These are phyloP conservation scores for Vanderwaltozyma yarrowii DNA, from an alignment of 805 yeast genomes.

Conservation along the genomic window DNA sequence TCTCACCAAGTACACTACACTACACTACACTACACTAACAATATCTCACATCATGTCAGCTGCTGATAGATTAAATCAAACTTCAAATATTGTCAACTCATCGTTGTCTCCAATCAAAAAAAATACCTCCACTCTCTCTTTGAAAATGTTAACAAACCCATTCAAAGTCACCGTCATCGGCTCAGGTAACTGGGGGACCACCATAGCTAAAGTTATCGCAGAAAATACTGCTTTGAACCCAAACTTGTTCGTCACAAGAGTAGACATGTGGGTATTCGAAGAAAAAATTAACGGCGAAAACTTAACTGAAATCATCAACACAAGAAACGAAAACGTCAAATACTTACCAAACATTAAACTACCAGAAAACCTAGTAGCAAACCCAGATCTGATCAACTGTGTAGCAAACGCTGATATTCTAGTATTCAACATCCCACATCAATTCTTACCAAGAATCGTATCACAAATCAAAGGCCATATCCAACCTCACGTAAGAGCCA, in stretches of 20 bases:
- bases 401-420: conserved; percentile 74
- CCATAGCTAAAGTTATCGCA: conserved; percentile 89
- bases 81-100: conserved; percentile 15
- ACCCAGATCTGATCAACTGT: conserved; percentile 68
- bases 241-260: conserved; percentile 57
- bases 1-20: neutral
- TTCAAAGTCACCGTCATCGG: conserved; percentile 72
- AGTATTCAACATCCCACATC: conserved; percentile 94
- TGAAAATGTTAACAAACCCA: conserved; percentile 19
- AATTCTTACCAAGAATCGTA: conserved; percentile 73
- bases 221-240: conserved; percentile 73
- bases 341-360: conserved; percentile 79
- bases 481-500: conserved; percentile 63
- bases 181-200: conserved; percentile 97
- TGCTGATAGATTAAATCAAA: conserved; percentile 20
- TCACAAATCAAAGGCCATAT: conserved; percentile 68
- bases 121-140: conserved; percentile 8
- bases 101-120: conserved; percentile 9
- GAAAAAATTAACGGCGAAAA: conserved; percentile 69
- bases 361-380: conserved; percentile 80
- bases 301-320: conserved; percentile 82
- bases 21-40: neutral
- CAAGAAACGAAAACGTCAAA: conserved; percentile 84
- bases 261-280: conserved; percentile 95
- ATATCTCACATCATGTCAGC: conserved; percentile 8